Percentiles rank a stretch among this genome's conserved stretches.
Evolutionary conservation across 2,329 filamentous ascomycete species (phyloP).

Genomic region (Cryphonectria nitschkei): DNA sequence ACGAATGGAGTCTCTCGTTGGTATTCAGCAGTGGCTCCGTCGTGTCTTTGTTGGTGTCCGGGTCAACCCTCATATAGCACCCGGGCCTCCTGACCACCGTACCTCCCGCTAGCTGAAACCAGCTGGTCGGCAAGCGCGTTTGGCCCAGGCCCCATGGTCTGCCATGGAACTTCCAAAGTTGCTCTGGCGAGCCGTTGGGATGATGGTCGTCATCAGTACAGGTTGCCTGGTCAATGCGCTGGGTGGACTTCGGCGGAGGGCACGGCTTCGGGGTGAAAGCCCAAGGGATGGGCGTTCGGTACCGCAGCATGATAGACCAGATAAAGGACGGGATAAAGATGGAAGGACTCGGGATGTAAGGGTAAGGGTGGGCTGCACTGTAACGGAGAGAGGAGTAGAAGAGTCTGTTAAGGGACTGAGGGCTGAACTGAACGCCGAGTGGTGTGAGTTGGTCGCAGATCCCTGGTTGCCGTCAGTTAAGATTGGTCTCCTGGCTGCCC

Average conservation of each 20-base stretch:
- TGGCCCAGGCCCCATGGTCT: slow-evolving; percentile 39
- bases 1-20: slow-evolving; percentile 42
- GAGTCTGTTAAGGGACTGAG: slow-evolving; percentile 32
- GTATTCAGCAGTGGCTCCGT: slow-evolving; percentile 42
- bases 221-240: slow-evolving; percentile 33
- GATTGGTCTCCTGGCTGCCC: not conserved
- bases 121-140: slow-evolving; percentile 35
- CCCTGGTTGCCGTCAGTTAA: slow-evolving; percentile 30
- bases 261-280: slow-evolving; percentile 34
- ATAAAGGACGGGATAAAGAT: slow-evolving; percentile 28
- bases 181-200: slow-evolving; percentile 28
- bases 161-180: slow-evolving; percentile 31
- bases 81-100: slow-evolving; percentile 40
- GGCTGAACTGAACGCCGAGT: slow-evolving; percentile 40
- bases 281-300: slow-evolving; percentile 31
- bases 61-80: slow-evolving; percentile 42
- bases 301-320: slow-evolving; percentile 28
- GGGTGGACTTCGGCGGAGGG: slow-evolving; percentile 27
- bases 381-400: slow-evolving; percentile 38
- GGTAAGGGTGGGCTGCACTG: slow-evolving; percentile 40
- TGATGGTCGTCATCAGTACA: slow-evolving; percentile 36
- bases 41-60: slow-evolving; percentile 42
- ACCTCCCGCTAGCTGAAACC: slow-evolving; percentile 35
- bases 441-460: slow-evolving; percentile 41
- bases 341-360: slow-evolving; percentile 32